phyloP scores from a whole-genome alignment of 164 flowering plant genomes.

The Taxillus chinensis region DNA sequence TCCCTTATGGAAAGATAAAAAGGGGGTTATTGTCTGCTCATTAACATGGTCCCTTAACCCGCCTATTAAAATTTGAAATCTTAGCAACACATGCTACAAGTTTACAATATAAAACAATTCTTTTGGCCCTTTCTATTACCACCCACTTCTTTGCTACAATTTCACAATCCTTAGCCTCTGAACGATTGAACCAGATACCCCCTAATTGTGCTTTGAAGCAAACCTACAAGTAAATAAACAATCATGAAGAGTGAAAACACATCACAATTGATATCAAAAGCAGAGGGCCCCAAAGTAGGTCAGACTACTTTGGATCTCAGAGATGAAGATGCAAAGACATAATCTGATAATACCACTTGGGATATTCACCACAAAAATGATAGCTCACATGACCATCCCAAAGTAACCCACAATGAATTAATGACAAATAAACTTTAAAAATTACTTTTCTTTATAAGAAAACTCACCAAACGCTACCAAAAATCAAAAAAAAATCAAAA shows the following conservation, averaged over 20 bases:
- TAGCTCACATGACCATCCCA: no score
- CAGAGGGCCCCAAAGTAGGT: no score
- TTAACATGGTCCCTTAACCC: conserved; percentile 82
- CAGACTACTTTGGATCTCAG: no score
- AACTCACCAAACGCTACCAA: no score
- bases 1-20: conserved; percentile 99
- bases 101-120: background rate
- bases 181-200: conserved; percentile 93
- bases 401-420: no score
- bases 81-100: conserved; percentile 2
- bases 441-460: no score
- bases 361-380: no score
- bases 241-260: background rate
- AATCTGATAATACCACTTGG: no score
- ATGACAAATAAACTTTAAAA: no score
- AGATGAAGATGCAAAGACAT: no score
- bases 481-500: no score
- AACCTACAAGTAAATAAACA: conserved; percentile 29
- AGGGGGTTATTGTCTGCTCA: conserved; percentile 85
- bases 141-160: conserved; percentile 80
- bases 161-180: conserved; percentile 92
- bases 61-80: conserved; percentile 14
- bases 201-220: conserved; percentile 90
- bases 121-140: background rate
- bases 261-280: background rate